Percentiles rank a stretch among this genome's conserved stretches.
phyloP scores from a whole-genome alignment of 2,329 filamentous ascomycete species.

The Tolypocladium tundrense region DNA sequence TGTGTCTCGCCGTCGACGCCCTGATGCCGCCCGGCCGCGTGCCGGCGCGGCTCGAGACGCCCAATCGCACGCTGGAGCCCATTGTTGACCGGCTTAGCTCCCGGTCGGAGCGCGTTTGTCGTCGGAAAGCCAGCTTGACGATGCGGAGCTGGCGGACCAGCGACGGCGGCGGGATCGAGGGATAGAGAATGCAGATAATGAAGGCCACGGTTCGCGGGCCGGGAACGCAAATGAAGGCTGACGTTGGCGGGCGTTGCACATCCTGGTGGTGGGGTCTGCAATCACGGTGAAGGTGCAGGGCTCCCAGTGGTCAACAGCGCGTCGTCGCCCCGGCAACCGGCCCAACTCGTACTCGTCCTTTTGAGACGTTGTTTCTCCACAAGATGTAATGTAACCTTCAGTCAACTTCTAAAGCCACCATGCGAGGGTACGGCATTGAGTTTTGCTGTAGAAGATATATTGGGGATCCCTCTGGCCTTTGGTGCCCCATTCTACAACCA shows the following conservation, averaged over 20 bases:
- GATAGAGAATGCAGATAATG: neutral
- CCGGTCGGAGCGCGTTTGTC: slow-evolving; percentile 26
- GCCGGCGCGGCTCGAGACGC: slow-evolving; percentile 13
- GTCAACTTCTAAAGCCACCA: no score
- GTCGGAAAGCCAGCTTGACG: slow-evolving; percentile 20
- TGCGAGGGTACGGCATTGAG: no score
- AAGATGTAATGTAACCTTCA: no score
- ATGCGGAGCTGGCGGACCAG: slow-evolving; percentile 10
- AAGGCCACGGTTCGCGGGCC: neutral
- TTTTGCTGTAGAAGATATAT: no score
- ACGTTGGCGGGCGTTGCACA: neutral
- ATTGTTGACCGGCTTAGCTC: slow-evolving; percentile 24
- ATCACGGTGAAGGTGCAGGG: no score
- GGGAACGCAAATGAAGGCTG: neutral
- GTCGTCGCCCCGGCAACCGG: no score
- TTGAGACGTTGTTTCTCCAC: no score
- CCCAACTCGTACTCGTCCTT: no score
- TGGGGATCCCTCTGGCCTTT: no score
- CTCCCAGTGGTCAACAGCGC: no score
- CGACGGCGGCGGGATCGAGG: neutral
- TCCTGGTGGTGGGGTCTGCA: neutral
- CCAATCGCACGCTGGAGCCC: slow-evolving; percentile 18
- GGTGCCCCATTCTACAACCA: no score
- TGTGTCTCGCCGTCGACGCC: slow-evolving; percentile 12
- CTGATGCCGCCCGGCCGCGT: slow-evolving; percentile 13